Percentiles rank a stretch among this genome's conserved stretches.
Conservation (phyloP, 306 rosid genomes). For the Dryas alaskensis region DNA sequence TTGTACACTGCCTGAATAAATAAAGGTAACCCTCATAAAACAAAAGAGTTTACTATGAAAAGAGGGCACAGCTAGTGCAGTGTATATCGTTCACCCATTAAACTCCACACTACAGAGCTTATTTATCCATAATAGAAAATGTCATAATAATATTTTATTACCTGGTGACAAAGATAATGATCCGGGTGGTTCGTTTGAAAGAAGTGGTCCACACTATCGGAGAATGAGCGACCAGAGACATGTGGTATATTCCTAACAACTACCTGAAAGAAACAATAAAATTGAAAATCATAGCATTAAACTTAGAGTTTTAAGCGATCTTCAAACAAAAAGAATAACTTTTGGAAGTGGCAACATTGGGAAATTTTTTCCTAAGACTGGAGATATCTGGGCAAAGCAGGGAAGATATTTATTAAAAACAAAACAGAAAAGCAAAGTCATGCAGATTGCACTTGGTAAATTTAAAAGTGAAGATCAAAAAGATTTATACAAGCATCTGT, state of each 20-base stretch:
- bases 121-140: constrained; percentile 2
- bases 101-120: background rate
- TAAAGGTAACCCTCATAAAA: constrained; percentile 21
- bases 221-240: constrained; percentile 54
- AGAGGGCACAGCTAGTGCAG: background rate
- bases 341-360: background rate
- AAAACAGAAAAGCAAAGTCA: background rate
- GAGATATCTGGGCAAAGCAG: background rate
- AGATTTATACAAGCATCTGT: background rate
- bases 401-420: background rate
- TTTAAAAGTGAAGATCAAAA: background rate
- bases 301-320: background rate
- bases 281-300: background rate
- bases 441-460: background rate
- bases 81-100: background rate
- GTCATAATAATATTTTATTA: constrained; percentile 24
- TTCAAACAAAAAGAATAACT: background rate
- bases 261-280: constrained; percentile 52
- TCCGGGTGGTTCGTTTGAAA: constrained; percentile 79
- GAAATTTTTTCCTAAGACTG: background rate
- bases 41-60: background rate
- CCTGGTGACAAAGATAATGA: constrained; percentile 95
- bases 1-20: constrained; percentile 78
- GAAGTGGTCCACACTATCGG: constrained; percentile 68
- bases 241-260: constrained; percentile 75